Conservation (phyloP, 2,329 filamentous ascomycete species). For the Pseudogymnoascus sp. region DNA sequence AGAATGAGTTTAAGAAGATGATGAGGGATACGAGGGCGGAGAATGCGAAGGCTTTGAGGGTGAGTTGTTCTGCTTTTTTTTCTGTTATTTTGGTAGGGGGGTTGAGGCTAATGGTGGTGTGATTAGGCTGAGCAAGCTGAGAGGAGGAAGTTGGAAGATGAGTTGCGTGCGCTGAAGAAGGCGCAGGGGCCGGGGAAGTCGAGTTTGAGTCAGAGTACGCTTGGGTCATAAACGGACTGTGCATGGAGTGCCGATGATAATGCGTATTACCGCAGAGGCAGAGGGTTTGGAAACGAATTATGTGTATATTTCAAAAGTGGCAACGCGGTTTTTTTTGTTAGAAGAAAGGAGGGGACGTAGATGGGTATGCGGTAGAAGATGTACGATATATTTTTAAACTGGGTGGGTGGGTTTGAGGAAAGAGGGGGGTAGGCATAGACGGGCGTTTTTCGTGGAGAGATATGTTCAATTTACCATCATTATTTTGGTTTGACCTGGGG, state of each 20-base stretch:
- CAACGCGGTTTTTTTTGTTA: background rate
- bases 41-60: conserved; percentile 55
- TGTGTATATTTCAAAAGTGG: conserved; percentile 1
- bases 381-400: background rate
- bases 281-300: background rate
- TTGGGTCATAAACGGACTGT: background rate
- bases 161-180: conserved; percentile 44
- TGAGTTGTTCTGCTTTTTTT: conserved; percentile 34
- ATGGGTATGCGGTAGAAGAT: background rate
- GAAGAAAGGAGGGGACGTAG: background rate
- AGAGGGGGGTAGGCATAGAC: background rate
- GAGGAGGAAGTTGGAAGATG: conserved; percentile 55
- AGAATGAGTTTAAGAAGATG: conserved; percentile 74
- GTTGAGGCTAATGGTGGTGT: conserved; percentile 13
- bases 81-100: background rate
- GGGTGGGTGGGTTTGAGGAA: background rate
- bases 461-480: background rate
- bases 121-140: conserved; percentile 63
- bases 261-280: background rate
- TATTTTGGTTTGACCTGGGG: background rate
- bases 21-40: conserved; percentile 65
- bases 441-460: background rate
- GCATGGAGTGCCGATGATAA: background rate
- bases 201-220: conserved; percentile 23
- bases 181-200: conserved; percentile 29